Evolutionary conservation across 495 filamentous ascomycete species (phyloP).

Genomic region (Mycothermus thermophilus): DNA sequence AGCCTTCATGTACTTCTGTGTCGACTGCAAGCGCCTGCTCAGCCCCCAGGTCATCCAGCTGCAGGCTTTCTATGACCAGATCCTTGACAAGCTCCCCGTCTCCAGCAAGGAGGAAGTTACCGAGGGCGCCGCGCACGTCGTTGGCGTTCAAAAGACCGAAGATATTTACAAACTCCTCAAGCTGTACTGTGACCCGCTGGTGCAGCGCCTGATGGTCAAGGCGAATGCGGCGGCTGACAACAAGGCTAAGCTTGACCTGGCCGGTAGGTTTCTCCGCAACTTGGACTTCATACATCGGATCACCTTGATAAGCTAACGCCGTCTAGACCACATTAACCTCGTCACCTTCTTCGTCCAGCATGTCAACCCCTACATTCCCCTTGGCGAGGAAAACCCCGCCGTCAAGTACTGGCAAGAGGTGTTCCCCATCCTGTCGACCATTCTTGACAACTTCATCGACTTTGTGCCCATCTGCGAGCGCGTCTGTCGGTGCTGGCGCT

Average conservation of each 20-base stretch:
- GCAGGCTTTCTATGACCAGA: constrained; percentile 79
- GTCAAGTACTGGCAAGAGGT: constrained; percentile 95
- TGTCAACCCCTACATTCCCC: constrained; percentile 62
- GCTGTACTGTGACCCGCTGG: constrained; percentile 85
- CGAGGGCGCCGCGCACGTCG: constrained; percentile 81
- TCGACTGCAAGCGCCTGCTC: constrained; percentile 78
- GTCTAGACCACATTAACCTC: constrained; percentile 66
- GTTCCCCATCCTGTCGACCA: constrained; percentile 67
- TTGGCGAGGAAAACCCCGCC: constrained; percentile 66
- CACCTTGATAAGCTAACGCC: constrained; percentile 24
- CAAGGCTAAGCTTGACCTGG: constrained; percentile 63
- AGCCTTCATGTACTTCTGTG: constrained; percentile 92
- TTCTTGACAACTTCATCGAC: constrained; percentile 70
- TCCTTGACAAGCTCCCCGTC: constrained; percentile 69
- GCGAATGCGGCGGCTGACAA: constrained; percentile 77
- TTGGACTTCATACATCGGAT: no score
- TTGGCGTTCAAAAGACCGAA: constrained; percentile 68
- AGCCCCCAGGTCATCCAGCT: constrained; percentile 66
- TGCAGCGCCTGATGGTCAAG: constrained; percentile 69
- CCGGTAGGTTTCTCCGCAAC: constrained; percentile 41
- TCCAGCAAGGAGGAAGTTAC: constrained; percentile 89
- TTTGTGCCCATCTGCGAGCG: constrained; percentile 84
- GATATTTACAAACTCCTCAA: constrained; percentile 75
- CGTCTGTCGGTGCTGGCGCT: constrained; percentile 85
- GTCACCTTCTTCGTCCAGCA: constrained; percentile 78